Base-by-base conservation (phyloP, 2,329 filamentous ascomycete genomes). In the Xylariaceae sp. region DNA sequence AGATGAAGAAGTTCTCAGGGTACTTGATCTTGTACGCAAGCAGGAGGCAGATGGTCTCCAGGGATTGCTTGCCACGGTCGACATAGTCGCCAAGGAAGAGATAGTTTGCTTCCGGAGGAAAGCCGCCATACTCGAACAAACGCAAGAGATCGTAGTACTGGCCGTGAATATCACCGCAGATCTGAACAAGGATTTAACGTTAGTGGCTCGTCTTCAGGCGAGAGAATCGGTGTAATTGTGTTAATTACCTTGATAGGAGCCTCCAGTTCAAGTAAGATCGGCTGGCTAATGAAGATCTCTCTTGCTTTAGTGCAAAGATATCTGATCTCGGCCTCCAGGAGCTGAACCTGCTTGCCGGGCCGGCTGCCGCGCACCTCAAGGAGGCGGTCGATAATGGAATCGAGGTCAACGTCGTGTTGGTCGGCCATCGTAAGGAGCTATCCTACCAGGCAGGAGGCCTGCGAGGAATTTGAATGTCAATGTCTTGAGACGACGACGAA, bases 281-380 rank as follows among this genome's bases (percentile, higher is more conserved):
- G 94, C 79, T 99, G 94, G 60, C 91, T 96, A 75, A 99, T 97
- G 80, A 99, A 97, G 69, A 99, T 97, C 80, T 99, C 94, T 64
- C 94, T 88, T 61, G 92, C 91, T 80, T 97, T 97, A 72, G 92
- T 96, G 84, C 94, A 99, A 63, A 99, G 84, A 76, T 85, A 96
- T 71, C 92, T 88, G 67, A 99, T 99, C 78, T 97, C 94, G 59
- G 89, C 86, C 76, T 99, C 94, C 64, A 96, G 80, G 65, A 99
- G 84, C 78, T 97, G 92, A 53, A 99, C 94, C 77, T 97, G 94
- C 80, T 99, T 99, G 68, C 94, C 94, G 55, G 94, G 94, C 71
- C 94, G 87, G 81, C 91, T 96, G 72, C 92, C 94, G 76, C 94
- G 88, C 72, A 97, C 94, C 78, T 99, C 94, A 71, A 97, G 82